These are phyloP conservation scores for Alternaria brassicae DNA, from an alignment of 2,329 filamentous ascomycete species.

Conservation along the genomic window DNA sequence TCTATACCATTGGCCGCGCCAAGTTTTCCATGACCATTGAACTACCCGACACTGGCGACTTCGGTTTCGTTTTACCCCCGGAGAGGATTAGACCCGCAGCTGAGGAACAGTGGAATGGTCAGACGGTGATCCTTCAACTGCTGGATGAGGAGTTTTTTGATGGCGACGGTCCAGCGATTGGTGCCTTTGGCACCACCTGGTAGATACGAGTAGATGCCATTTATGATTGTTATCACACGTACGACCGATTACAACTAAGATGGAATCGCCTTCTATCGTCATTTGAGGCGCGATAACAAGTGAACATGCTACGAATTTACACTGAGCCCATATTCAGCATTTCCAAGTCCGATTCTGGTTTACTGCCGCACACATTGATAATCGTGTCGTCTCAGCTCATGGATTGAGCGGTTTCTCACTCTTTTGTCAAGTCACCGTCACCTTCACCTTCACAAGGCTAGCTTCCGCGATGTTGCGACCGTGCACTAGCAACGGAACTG, in stretches of 20 bases:
- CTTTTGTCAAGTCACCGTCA: not conserved
- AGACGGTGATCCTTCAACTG: conserved; percentile 32
- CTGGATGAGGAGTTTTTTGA: conserved; percentile 42
- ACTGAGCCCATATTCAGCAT: not conserved
- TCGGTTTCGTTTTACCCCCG: conserved; percentile 59
- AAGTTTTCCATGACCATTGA: conserved; percentile 57
- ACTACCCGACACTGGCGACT: conserved; percentile 56
- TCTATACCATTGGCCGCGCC: conserved; percentile 50
- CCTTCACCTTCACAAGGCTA: not conserved
- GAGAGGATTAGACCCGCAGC: conserved; percentile 56
- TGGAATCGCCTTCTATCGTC: not conserved
- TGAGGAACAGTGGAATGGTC: conserved; percentile 56
- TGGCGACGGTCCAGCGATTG: conserved; percentile 28
- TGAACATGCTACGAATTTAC: no score
- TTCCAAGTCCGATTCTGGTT: not conserved
- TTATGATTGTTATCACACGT: not conserved
- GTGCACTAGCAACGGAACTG: conserved; percentile 6
- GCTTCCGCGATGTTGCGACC: not conserved
- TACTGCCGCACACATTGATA: not conserved
- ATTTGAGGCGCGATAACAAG: not conserved
- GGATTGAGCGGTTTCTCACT: not conserved
- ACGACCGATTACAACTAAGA: not conserved
- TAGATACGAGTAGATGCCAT: not conserved
- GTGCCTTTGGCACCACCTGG: not conserved
- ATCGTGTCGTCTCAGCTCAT: not conserved